phyloP scores from a whole-genome alignment of 257 asterid species.

The Leonotis leonurus region DNA sequence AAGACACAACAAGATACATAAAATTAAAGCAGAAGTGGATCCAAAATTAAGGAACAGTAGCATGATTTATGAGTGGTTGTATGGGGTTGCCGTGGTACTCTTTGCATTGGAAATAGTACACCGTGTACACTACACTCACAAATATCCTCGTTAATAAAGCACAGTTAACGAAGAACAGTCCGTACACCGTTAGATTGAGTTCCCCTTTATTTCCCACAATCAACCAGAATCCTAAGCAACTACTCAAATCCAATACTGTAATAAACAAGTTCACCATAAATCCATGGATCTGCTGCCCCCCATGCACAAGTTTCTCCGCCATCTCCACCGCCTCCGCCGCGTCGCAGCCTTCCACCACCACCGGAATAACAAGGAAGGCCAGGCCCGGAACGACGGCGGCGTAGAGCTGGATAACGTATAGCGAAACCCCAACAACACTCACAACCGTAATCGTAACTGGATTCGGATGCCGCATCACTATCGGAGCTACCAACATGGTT shows the following conservation, averaged over 20 bases:
- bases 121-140: slow-evolving; percentile 18
- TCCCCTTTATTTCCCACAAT: slow-evolving; percentile 9
- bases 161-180: slow-evolving; percentile 13
- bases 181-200: neutral
- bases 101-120: slow-evolving; percentile 38
- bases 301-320: slow-evolving; percentile 27
- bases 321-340: slow-evolving; percentile 35
- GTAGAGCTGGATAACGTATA: slow-evolving; percentile 16
- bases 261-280: slow-evolving; percentile 22
- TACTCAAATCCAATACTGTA: neutral
- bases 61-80: slow-evolving; percentile 13
- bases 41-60: neutral
- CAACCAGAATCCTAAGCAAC: slow-evolving; percentile 2
- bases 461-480: neutral
- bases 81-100: slow-evolving; percentile 32
- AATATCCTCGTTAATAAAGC: slow-evolving; percentile 17
- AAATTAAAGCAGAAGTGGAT: neutral
- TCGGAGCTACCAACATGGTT: neutral
- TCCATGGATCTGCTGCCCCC: slow-evolving; percentile 35
- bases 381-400: slow-evolving; percentile 5
- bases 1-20: too few relatives aligned
- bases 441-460: neutral
- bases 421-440: neutral
- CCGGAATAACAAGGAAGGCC: slow-evolving; percentile 28
- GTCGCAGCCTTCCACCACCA: slow-evolving; percentile 33